Conservation (phyloP, 352 stramenopile species). For the Phytopythium delawarense region DNA sequence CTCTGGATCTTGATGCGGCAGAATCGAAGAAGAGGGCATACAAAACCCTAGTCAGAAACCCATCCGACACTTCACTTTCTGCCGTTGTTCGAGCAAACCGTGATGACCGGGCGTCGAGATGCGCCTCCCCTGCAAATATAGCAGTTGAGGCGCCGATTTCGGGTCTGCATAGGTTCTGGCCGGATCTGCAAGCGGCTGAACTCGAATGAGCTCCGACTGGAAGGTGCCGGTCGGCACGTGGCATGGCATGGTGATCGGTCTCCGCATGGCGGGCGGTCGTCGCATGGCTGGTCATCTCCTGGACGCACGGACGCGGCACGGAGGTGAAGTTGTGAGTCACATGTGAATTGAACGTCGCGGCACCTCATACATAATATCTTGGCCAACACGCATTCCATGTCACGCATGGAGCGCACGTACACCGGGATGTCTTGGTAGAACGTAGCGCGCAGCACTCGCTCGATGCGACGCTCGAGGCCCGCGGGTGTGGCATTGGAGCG, state of each 20-base stretch:
- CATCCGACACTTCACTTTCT: neutral
- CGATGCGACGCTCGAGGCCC: slow-evolving; percentile 15
- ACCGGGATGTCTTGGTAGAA: slow-evolving; percentile 20
- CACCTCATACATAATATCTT: no score
- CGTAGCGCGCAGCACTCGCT: slow-evolving; percentile 12
- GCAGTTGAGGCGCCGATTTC: neutral
- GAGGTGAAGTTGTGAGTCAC: no score
- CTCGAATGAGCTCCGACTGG: neutral
- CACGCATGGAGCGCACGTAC: slow-evolving; percentile 16
- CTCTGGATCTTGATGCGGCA: neutral
- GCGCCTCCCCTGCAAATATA: neutral
- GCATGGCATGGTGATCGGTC: no score
- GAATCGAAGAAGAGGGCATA: neutral
- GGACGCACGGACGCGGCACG: no score
- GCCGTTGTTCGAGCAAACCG: neutral
- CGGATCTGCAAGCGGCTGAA: neutral
- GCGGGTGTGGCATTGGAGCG: neutral
- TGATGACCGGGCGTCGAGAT: neutral
- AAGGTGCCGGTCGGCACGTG: neutral
- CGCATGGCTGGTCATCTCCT: no score
- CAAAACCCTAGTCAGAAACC: neutral
- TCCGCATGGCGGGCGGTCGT: no score
- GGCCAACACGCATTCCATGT: slow-evolving; percentile 11
- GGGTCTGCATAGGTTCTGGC: neutral
- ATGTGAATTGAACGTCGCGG: neutral